These are phyloP conservation scores for Urochloa ruziziensis DNA, from an alignment of 176 grass and related monocot species.

Conservation along the genomic window DNA sequence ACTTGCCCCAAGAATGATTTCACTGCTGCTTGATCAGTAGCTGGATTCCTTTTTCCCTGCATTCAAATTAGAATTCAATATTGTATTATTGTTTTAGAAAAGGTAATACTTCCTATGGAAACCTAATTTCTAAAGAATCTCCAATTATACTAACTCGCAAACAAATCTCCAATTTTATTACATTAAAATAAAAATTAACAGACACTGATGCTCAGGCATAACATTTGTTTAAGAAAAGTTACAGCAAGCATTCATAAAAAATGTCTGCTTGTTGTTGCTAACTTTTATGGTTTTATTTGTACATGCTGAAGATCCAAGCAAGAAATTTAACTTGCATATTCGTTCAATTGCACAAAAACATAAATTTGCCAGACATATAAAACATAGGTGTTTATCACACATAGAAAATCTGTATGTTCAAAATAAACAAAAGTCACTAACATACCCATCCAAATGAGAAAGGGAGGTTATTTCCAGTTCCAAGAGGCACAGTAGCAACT, in stretches of 20 bases:
- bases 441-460: conserved; percentile 97
- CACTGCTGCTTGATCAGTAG: conserved; percentile 65
- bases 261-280: not conserved
- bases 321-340: not conserved
- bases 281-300: not conserved
- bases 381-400: not conserved
- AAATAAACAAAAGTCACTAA: not conserved
- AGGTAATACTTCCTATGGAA: not conserved
- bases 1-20: conserved; percentile 68
- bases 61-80: conserved; percentile 30
- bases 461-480: conserved; percentile 96
- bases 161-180: not conserved
- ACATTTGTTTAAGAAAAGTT: not conserved
- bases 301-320: not conserved
- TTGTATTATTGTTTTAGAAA: no score
- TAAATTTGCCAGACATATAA: not conserved
- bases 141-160: not conserved
- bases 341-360: not conserved
- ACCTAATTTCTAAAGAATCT: not conserved
- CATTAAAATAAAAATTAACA: not conserved
- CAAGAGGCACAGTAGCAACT: conserved; percentile 90
- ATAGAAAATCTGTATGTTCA: not conserved
- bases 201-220: not conserved
- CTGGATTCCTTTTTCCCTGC: conserved; percentile 96
- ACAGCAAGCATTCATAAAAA: not conserved